Conservation (phyloP, 2,329 filamentous ascomycete species). For the Podosphaera xanthii region DNA sequence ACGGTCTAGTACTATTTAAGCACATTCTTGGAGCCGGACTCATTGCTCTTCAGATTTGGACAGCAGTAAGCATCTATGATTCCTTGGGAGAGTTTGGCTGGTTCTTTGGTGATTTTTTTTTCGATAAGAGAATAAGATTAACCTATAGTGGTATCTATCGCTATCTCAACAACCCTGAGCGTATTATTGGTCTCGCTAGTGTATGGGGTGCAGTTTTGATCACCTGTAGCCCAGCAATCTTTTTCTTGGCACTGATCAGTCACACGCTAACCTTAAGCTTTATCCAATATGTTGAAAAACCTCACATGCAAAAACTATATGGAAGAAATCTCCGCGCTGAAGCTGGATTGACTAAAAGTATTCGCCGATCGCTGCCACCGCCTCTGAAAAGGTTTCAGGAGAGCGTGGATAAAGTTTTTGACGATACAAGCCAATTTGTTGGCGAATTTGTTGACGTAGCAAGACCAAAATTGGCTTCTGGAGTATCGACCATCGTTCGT, state of each 20-base stretch:
- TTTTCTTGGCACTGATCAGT: slow-evolving; percentile 63
- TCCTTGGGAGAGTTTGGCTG: slow-evolving; percentile 93
- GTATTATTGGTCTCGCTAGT: slow-evolving; percentile 80
- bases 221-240: slow-evolving; percentile 70
- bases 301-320: slow-evolving; percentile 97
- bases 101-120: slow-evolving; percentile 99
- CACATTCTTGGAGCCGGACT: slow-evolving; percentile 67
- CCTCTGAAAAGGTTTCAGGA: slow-evolving; percentile 67
- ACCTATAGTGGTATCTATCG: slow-evolving; percentile 96
- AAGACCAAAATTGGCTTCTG: slow-evolving; percentile 63
- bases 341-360: slow-evolving; percentile 76
- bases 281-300: slow-evolving; percentile 81
- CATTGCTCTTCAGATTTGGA: slow-evolving; percentile 79
- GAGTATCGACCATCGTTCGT: slow-evolving; percentile 66
- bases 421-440: slow-evolving; percentile 68
- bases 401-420: slow-evolving; percentile 68
- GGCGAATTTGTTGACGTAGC: slow-evolving; percentile 77
- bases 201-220: slow-evolving; percentile 89
- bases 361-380: slow-evolving; percentile 65
- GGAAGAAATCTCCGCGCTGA: slow-evolving; percentile 63
- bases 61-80: slow-evolving; percentile 77
- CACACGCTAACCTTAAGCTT: slow-evolving; percentile 72
- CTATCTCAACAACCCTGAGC: slow-evolving; percentile 92
- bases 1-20: slow-evolving; percentile 64
- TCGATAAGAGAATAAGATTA: slow-evolving; percentile 66